Evolutionary conservation across 2,329 filamentous ascomycete genomes (phyloP).

Genomic region (Phyllachora maydis): DNA sequence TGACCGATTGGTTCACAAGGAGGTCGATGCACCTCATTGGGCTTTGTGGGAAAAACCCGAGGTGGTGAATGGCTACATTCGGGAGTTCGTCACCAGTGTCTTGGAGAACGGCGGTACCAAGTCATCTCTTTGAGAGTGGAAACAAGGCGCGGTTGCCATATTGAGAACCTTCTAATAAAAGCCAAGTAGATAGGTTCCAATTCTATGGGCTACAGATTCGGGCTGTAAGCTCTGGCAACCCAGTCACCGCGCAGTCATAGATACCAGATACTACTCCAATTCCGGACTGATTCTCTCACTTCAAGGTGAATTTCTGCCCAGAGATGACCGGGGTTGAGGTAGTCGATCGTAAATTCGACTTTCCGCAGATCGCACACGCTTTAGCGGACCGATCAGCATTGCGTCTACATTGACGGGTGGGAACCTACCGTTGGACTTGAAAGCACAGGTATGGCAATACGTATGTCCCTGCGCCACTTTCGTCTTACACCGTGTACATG

Average conservation of each 20-base stretch:
- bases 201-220: no score
- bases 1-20: constrained; percentile 38
- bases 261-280: no score
- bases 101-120: constrained; percentile 11
- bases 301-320: constrained; percentile 41
- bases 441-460: constrained; percentile 41
- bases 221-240: no score
- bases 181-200: no score
- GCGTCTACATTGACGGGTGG: no score
- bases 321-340: constrained; percentile 29
- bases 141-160: no score
- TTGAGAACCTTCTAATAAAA: no score
- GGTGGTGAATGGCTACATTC: constrained; percentile 49
- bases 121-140: constrained; percentile 16
- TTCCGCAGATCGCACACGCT: constrained; percentile 46
- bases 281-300: no score
- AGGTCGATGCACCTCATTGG: constrained; percentile 64
- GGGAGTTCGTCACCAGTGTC: constrained; percentile 42
- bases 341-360: constrained; percentile 28
- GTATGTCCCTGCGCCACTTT: constrained; percentile 40
- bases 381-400: constrained; percentile 3
- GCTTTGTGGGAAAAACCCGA: constrained; percentile 53
- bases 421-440: constrained; percentile 33
- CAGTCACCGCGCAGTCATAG: no score
- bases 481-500: constrained; percentile 39